phyloP scores from a whole-genome alignment of 192 early-diverging fungal species.

The Chytriomyces sp. region DNA sequence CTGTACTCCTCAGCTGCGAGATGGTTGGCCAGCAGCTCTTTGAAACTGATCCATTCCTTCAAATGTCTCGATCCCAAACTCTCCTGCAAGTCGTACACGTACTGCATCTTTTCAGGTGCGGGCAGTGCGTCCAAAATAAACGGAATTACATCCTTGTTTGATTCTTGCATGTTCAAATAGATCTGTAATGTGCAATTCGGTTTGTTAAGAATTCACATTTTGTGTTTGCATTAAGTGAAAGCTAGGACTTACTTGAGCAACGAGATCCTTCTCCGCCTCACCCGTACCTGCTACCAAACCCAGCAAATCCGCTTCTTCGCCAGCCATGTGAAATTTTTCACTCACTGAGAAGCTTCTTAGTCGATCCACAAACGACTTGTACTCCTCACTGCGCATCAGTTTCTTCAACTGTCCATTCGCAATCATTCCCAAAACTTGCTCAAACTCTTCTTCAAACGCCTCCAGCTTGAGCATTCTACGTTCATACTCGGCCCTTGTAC shows the following conservation, averaged over 20 bases:
- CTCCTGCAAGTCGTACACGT: constrained; percentile 26
- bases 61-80: constrained; percentile 7
- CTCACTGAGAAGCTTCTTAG: not conserved
- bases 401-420: constrained; percentile 14
- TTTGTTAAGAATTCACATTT: not conserved
- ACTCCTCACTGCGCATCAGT: not conserved
- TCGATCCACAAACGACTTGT: constrained; percentile 4
- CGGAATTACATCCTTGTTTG: constrained; percentile 18
- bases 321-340: constrained; percentile 2
- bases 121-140: constrained; percentile 32
- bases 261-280: not conserved
- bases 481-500: constrained; percentile 23
- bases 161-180: not conserved
- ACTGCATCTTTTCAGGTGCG: constrained; percentile 30
- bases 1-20: constrained; percentile 12
- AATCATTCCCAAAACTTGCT: not conserved
- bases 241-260: not conserved
- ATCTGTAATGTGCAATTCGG: not conserved
- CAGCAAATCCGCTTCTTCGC: constrained; percentile 18
- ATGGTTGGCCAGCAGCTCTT: not conserved
- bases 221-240: not conserved
- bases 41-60: constrained; percentile 27
- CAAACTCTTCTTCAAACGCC: not conserved
- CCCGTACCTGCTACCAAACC: not conserved
- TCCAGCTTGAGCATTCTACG: not conserved